Percentiles rank a stretch among this genome's conserved stretches.
These are phyloP conservation scores for Dothistroma septosporum DNA, from an alignment of 2,329 filamentous ascomycete species.

Conservation along the genomic window DNA sequence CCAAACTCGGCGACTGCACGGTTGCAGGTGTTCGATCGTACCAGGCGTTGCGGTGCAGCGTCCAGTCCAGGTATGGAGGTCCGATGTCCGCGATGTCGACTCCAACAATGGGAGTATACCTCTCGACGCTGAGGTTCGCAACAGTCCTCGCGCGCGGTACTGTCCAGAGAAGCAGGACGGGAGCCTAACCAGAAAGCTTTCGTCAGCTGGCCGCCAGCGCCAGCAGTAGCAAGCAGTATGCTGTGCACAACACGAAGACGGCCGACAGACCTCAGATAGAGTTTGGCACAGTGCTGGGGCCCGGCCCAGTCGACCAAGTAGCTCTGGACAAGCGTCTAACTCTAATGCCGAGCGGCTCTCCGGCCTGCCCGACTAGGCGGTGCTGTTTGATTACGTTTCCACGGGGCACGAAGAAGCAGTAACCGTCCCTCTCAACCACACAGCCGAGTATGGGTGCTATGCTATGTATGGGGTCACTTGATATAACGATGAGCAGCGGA, in stretches of 20 bases:
- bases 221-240: too few relatives aligned
- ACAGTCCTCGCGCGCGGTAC: background rate
- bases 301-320: conserved; percentile 15
- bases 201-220: conserved; percentile 23
- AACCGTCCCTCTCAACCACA: background rate
- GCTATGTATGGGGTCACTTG: background rate
- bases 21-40: conserved; percentile 2
- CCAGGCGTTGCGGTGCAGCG: background rate
- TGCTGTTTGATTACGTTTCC: conserved; percentile 14
- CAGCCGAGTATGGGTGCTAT: background rate
- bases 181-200: conserved; percentile 15
- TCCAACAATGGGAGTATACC: conserved; percentile 2
- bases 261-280: conserved; percentile 21
- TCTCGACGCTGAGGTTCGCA: conserved; percentile 3
- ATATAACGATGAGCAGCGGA: background rate
- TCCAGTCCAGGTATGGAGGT: background rate
- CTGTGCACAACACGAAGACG: conserved; percentile 1
- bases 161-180: background rate
- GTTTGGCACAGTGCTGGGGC: conserved; percentile 17
- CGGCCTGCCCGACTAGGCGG: conserved; percentile 17
- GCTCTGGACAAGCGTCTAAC: conserved; percentile 21
- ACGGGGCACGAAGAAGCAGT: conserved; percentile 8
- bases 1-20: conserved; percentile 2
- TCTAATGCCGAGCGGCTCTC: conserved; percentile 20
- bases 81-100: background rate